These are phyloP conservation scores for Stachybotrys chartarum DNA, from an alignment of 2,329 filamentous ascomycete species.

Conservation along the genomic window DNA sequence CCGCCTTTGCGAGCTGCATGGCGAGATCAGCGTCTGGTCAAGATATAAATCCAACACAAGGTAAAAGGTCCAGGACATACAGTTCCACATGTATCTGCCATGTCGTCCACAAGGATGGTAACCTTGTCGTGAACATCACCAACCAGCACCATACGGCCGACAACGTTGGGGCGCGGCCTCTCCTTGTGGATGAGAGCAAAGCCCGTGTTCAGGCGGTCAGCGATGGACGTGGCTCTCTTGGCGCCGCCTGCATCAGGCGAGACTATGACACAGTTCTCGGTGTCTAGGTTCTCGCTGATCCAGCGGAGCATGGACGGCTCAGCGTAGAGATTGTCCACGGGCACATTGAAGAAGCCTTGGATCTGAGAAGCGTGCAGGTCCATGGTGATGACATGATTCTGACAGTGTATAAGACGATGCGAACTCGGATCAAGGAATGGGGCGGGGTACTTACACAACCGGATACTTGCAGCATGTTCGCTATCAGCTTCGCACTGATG, in stretches of 20 bases:
- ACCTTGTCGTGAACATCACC: slow-evolving; percentile 87
- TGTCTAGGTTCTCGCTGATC: slow-evolving; percentile 79
- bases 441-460: slow-evolving; percentile 50
- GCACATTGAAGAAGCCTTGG: slow-evolving; percentile 88
- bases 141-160: slow-evolving; percentile 88
- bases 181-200: slow-evolving; percentile 98
- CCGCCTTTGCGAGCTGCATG: slow-evolving; percentile 62
- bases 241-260: slow-evolving; percentile 92
- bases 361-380: slow-evolving; percentile 92
- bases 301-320: slow-evolving; percentile 87
- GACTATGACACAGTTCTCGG: slow-evolving; percentile 85
- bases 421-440: neutral
- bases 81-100: slow-evolving; percentile 94
- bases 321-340: slow-evolving; percentile 75
- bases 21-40: slow-evolving; percentile 5
- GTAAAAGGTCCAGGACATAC: slow-evolving; percentile 14
- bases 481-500: slow-evolving; percentile 91
- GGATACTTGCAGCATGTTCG: slow-evolving; percentile 94
- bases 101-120: slow-evolving; percentile 94
- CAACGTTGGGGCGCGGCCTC: slow-evolving; percentile 76
- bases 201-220: slow-evolving; percentile 80
- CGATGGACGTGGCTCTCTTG: slow-evolving; percentile 88
- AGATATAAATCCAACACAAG: neutral
- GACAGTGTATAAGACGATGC: slow-evolving; percentile 2
- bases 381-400: slow-evolving; percentile 75